phyloP scores from a whole-genome alignment of 371 early-diverging fungal species.

The Sanchytrium tribonematis region DNA sequence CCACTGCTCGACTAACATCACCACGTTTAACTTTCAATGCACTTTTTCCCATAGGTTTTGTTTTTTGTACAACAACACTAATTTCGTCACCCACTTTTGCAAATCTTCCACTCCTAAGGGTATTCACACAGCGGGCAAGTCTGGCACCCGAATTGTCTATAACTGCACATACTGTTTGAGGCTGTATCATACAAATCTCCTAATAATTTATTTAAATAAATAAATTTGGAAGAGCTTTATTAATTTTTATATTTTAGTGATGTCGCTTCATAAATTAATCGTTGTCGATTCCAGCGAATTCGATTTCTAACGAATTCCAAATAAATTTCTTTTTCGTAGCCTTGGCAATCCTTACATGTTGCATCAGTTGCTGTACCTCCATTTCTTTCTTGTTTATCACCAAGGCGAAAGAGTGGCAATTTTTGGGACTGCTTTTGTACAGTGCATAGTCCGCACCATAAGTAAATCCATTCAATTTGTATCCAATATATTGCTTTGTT shows the following conservation, averaged over 20 bases:
- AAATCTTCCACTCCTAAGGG: constrained; percentile 33
- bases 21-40: constrained; percentile 65
- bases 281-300: too few species aligned
- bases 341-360: not conserved
- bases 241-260: too few species aligned
- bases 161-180: constrained; percentile 51
- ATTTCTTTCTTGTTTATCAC: not conserved
- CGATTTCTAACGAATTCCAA: not conserved
- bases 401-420: not conserved
- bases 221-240: too few species aligned
- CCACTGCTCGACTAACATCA: constrained; percentile 68
- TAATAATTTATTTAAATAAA: too few species aligned
- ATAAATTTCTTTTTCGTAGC: not conserved
- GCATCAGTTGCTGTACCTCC: not conserved
- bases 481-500: not conserved
- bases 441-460: not conserved
- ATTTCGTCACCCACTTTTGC: constrained; percentile 59
- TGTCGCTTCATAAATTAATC: too few species aligned
- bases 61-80: constrained; percentile 75
- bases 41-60: constrained; percentile 34
- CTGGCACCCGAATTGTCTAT: constrained; percentile 87
- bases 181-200: constrained; percentile 16
- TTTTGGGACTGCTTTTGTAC: not conserved
- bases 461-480: not conserved
- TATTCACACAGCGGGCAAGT: constrained; percentile 79